phyloP scores from a whole-genome alignment of 2,329 filamentous ascomycete genomes.

The Huntiella abstrusa region DNA sequence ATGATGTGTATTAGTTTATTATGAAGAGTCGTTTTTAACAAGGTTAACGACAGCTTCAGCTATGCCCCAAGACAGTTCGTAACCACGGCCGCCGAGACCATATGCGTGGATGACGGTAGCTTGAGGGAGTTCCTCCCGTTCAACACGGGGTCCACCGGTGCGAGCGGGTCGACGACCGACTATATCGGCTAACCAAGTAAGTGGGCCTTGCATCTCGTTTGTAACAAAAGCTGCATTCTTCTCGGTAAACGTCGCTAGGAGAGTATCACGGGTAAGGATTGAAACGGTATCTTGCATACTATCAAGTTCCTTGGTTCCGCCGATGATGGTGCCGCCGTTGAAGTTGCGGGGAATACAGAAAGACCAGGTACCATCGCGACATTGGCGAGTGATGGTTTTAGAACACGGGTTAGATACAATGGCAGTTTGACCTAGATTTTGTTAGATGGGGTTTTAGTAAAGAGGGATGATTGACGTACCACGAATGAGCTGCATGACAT shows the following conservation, averaged over 20 bases:
- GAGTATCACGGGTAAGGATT: conserved; percentile 23
- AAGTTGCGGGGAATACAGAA: conserved; percentile 44
- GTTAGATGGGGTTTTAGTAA: background rate
- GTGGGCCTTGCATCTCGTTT: conserved; percentile 14
- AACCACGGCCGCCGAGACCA: conserved; percentile 41
- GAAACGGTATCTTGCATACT: conserved; percentile 35
- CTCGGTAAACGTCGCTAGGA: conserved; percentile 24
- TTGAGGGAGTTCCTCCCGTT: conserved; percentile 22
- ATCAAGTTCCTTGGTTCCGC: conserved; percentile 43
- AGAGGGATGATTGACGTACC: conserved; percentile 15
- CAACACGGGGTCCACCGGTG: conserved; percentile 30
- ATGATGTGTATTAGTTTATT: no score
- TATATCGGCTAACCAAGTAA: conserved; percentile 23
- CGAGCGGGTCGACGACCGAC: conserved; percentile 28
- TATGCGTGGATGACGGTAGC: conserved; percentile 31
- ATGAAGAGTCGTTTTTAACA: conserved; percentile 14
- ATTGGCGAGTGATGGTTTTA: conserved; percentile 38
- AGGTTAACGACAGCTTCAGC: conserved; percentile 29
- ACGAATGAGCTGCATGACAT: conserved; percentile 24
- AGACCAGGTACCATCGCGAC: conserved; percentile 41
- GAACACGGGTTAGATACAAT: conserved; percentile 22
- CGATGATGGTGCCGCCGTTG: conserved; percentile 44
- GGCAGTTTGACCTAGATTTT: conserved; percentile 24
- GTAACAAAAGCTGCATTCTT: conserved; percentile 20
- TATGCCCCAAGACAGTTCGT: conserved; percentile 41